Percentiles rank a stretch among this genome's conserved stretches.
Evolutionary conservation across 1,139 yeast genomes (phyloP).

Genomic region (Hemisphaericaspora subhashii): DNA sequence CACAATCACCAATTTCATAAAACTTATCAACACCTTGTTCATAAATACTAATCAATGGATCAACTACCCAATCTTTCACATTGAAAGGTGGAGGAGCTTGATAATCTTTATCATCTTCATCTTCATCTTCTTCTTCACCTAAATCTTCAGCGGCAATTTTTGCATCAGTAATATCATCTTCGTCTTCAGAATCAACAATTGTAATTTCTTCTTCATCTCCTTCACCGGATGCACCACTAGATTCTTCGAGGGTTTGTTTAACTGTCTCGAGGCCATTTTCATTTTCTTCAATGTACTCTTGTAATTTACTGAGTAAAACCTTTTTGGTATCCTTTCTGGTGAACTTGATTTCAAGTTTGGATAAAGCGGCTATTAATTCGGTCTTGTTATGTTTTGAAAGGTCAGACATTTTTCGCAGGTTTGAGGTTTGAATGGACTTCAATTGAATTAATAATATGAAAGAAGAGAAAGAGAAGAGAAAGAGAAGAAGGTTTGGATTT

Average conservation of each 20-base stretch:
- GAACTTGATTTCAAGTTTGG: slow-evolving; percentile 35
- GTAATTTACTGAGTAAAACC: slow-evolving; percentile 43
- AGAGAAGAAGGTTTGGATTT: neutral
- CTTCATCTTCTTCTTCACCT: slow-evolving; percentile 26
- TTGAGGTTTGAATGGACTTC: neutral
- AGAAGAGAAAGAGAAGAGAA: neutral
- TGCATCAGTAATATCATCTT: slow-evolving; percentile 19
- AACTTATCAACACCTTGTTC: slow-evolving; percentile 31
- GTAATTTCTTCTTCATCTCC: slow-evolving; percentile 21
- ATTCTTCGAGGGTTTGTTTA: slow-evolving; percentile 23
- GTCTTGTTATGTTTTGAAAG: slow-evolving; percentile 29
- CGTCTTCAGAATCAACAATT: slow-evolving; percentile 25
- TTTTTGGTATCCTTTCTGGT: slow-evolving; percentile 44
- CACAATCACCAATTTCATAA: slow-evolving; percentile 36
- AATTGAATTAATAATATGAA: neutral
- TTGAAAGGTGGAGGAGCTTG: slow-evolving; percentile 44
- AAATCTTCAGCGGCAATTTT: slow-evolving; percentile 13
- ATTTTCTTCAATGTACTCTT: slow-evolving; percentile 33
- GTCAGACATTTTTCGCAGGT: too few relatives aligned
- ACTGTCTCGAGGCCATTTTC: slow-evolving; percentile 37
- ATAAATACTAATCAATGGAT: slow-evolving; percentile 36
- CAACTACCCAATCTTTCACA: slow-evolving; percentile 37
- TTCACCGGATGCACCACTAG: slow-evolving; percentile 11
- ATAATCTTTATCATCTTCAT: slow-evolving; percentile 31
- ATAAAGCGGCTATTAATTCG: slow-evolving; percentile 38